Base-by-base conservation (phyloP, 345 rosid species). In the Acer saccharum region DNA sequence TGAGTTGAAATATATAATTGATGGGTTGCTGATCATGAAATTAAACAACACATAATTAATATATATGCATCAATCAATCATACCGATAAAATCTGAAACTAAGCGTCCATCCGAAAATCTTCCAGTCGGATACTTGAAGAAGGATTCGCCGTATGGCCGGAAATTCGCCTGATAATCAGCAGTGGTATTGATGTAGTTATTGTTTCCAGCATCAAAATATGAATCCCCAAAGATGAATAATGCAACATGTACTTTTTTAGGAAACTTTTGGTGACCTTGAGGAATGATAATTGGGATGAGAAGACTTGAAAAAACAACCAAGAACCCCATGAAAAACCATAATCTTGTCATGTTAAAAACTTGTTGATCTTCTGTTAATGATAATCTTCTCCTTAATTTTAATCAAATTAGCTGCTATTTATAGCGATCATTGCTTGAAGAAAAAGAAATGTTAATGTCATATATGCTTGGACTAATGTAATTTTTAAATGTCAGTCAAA, bases 141-240 rank as follows among this genome's bases (percentile, higher is more conserved):
- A 83, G 25, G 83, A 82, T 41, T 78, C 77, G 8, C 90, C 89
- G 13, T 83, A 88, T 1, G 93, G 91, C 81, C 68, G 57, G 27
- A 72, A 81, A 65, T 86, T 81, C 7, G 88, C 84, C 58, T 65
- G 76, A 57, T 46, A 18, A 27, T 29, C 71, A 13, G 43, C 71
- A 25, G 82, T 76, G 73, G 87, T 83, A 57, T 81, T 77, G 80
- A 83, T 81, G 39, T 76, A 77, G 57, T 87, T 85, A 70, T 89
- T 84, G 65, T 86, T 88, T 68, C 91, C 88, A 12, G 82, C 73
- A 73, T 86, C 90, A 69, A 86, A 85, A 0, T 82, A 3, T 1
- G 91, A 90, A 63, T 89, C 92, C 35, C 90, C 89, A 8, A 85
- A 86, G 23, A 88, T 41, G 57, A 85, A 85, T 29, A 83, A 77